A percentile compares a stretch with the other conserved stretches of the same genome.
phyloP scores from a whole-genome alignment of 805 yeast genomes.

The Cyberlindnera petersonii region DNA sequence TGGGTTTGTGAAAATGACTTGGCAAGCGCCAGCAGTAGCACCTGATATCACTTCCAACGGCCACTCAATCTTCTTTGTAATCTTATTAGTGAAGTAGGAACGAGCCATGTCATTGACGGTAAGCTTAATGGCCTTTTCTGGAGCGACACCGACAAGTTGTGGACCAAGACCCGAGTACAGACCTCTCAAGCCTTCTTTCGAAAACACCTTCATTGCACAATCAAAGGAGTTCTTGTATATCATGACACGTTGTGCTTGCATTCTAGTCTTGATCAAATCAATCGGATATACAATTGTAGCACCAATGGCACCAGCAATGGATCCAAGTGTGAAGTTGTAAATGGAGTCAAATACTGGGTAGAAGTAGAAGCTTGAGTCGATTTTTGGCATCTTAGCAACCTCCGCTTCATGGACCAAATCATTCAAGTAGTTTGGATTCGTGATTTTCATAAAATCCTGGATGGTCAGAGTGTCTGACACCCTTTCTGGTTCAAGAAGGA shows the following conservation, averaged over 20 bases:
- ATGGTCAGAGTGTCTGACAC: slow-evolving; percentile 19
- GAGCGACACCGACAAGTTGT: slow-evolving; percentile 95
- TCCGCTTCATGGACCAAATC: slow-evolving; percentile 20
- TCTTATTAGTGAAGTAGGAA: slow-evolving; percentile 55
- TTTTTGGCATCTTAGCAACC: slow-evolving; percentile 11
- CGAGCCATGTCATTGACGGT: slow-evolving; percentile 90
- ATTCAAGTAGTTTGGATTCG: slow-evolving; percentile 38
- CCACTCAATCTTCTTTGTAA: slow-evolving; percentile 46
- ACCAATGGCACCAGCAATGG: slow-evolving; percentile 96
- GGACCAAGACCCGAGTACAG: slow-evolving; percentile 91
- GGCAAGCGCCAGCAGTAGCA: slow-evolving; percentile 94
- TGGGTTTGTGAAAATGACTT: slow-evolving; percentile 94
- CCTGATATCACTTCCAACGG: slow-evolving; percentile 81
- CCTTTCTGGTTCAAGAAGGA: slow-evolving; percentile 12
- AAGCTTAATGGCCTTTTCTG: slow-evolving; percentile 94
- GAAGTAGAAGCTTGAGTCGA: slow-evolving; percentile 35
- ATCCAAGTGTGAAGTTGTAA: slow-evolving; percentile 85
- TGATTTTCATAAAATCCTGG: slow-evolving; percentile 38
- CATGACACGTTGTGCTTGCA: slow-evolving; percentile 88
- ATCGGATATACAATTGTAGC: slow-evolving; percentile 98
- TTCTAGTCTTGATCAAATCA: slow-evolving; percentile 91
- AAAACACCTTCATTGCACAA: slow-evolving; percentile 75
- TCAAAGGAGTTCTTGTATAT: slow-evolving; percentile 78
- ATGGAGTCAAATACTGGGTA: slow-evolving; percentile 78
- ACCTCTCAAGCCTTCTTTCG: slow-evolving; percentile 77